Evolutionary conservation across 2,329 filamentous ascomycete genomes (phyloP), one percentile per base, ranked within the genome.

Genomic region (Kalmusia sp.): DNA sequence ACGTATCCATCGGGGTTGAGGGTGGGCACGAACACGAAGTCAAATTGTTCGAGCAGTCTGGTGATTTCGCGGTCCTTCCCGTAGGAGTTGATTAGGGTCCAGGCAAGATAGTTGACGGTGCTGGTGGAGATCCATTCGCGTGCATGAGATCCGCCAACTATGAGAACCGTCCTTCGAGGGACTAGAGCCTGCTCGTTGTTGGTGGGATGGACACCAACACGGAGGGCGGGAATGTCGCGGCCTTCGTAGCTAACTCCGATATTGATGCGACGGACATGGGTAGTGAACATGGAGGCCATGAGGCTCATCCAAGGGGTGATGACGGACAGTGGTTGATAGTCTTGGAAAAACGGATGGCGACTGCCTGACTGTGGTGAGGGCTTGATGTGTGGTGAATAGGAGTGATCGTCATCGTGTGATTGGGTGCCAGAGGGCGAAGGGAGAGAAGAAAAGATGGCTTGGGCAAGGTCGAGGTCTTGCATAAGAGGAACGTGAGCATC

Each of bases 101-200:
- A 96, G 8, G 93, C 92, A 25, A 96, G 79, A 66, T 96, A 98
- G 65, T 89, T 96, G 47, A 96, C 91, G 0, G 92, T 96, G 66
- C 89, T 95, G 1, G 89, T 92, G 40, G 92, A 91, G 61, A 99
- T 96, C 95, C 95, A 99, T 79, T 99, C 95, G 31, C 95, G 86
- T 3, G 93, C 93, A 73, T 98, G 95, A n/a, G 90, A 82, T 43
- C 93, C 93, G 49, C 92, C 95, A 3, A 87, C 87, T 17, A 99
- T 80, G 45, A 96, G 79, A 51, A 96, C 86, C 0, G 91, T 93
- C 71, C 91, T 91, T 44, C 90, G 85, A 4, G 79, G 81, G 11
- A 69, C 66, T 3, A 73, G 68, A 2, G 76, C 65, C 6, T 81
- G 74, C 24, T 82, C 67, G 49, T 79, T 67, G 69, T 80, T 80